Evolutionary conservation across 2,329 filamentous ascomycete species (phyloP), one percentile per base, ranked within the genome.

Genomic region (Xylariaceae sp.): DNA sequence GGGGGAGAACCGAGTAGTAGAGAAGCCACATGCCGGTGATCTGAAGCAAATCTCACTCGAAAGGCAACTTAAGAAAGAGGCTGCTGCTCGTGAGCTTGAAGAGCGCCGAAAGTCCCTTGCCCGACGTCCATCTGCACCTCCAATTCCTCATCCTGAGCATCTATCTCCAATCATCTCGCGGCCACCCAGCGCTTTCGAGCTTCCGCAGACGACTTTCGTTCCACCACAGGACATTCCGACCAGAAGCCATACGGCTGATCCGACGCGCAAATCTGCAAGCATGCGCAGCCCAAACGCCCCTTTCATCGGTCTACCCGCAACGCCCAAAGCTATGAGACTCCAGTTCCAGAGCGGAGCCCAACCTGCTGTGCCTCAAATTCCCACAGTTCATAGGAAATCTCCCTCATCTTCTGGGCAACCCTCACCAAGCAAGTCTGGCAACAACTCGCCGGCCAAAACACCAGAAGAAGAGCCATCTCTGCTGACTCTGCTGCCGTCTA

Each of bases 311-410:
- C 78, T 96, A n/a, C 90, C 92, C 12, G 89, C 90, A 2, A 96
- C 91, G 1, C 91, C 92, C 30, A 85, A 89, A 71, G 90, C 90
- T 1, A 95, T 96, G 90, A 82, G 87, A 17, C 83, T 95, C 1
- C 83, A 89, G 39, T 83, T 92, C 58, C 80, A 82, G 57, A 69
- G 75, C 2, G 78, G 71, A 30, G 61, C 59, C 49, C 71, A 76
- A 49, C 82, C 84, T 0, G 75, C 78, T n/a, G 71, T 82, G 5
- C 79, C 80, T 15, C 67, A 71, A 0, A 75, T 84, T 31, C 79
- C 81, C 1, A 58, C 70, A 1, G 71, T 66, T 11, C 80, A 77
- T 10, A 74, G 73, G 58, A 66, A 70, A 2, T 73, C 75, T 4
- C 68, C 73, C 1, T 58, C 67, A 3, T 64, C 64, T 3, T 71